These are phyloP conservation scores for Ophiostoma angusticollis DNA, from an alignment of 2,329 filamentous ascomycete species.

Conservation along the genomic window DNA sequence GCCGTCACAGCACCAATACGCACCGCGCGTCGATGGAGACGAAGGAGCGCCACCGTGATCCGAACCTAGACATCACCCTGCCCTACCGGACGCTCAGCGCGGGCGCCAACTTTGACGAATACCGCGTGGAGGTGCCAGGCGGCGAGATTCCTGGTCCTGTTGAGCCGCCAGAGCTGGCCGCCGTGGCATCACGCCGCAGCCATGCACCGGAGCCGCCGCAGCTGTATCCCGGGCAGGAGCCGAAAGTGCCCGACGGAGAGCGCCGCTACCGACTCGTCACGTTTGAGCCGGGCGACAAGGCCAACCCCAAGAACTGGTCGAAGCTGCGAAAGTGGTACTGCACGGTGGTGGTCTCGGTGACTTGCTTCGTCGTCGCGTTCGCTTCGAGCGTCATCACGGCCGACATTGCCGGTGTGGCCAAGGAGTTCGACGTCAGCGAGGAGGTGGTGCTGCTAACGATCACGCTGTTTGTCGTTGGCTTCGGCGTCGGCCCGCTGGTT, in stretches of 20 bases:
- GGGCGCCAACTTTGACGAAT: conserved; percentile 43
- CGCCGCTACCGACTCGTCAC: conserved; percentile 40
- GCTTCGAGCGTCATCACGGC: conserved; percentile 66
- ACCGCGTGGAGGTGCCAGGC: conserved; percentile 39
- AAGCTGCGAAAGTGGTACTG: conserved; percentile 69
- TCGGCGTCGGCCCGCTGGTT: conserved; percentile 66
- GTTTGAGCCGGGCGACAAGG: conserved; percentile 57
- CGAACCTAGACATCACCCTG: conserved; percentile 30
- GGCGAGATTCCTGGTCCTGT: conserved; percentile 36
- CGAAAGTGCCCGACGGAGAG: conserved; percentile 2
- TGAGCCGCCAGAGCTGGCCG: conserved; percentile 32
- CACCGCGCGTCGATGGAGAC: neutral
- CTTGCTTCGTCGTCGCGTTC: conserved; percentile 63
- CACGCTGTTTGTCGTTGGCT: conserved; percentile 68
- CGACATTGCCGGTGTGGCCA: conserved; percentile 50
- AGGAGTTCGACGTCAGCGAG: conserved; percentile 54
- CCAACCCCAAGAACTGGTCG: conserved; percentile 78
- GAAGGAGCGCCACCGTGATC: conserved; percentile 18
- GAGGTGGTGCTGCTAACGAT: conserved; percentile 63
- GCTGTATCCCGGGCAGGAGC: conserved; percentile 10
- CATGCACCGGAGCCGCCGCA: conserved; percentile 10
- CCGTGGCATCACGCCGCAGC: conserved; percentile 18
- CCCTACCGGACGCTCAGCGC: conserved; percentile 43
- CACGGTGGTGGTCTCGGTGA: conserved; percentile 71
- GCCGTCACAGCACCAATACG: neutral